Evolutionary conservation across 306 rosid species (phyloP), one percentile per base, ranked within the genome.

Genomic region (Gillenia trifoliata): DNA sequence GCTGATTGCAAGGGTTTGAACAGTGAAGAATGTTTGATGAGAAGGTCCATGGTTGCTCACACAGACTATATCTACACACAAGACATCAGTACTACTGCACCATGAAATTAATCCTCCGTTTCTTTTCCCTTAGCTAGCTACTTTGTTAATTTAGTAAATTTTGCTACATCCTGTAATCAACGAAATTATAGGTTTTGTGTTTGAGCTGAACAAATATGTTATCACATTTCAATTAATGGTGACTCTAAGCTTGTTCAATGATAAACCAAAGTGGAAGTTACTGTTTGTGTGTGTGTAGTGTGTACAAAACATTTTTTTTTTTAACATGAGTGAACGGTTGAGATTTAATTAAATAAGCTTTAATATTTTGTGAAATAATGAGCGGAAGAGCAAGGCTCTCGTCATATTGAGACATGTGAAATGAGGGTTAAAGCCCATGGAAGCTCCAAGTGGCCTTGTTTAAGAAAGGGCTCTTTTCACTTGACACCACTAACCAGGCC

Each of bases 41-140:
- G 79, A 79, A 72, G 83, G 79, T 68, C 89, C 55, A 54, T 81
- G 86, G 71, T 67, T 77, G 86, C 89, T 77, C 86, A 86, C 36
- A 79, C 84, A n/a, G 93, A 89, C 71, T 86, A 89, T 62, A 85
- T 89, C 66, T 86, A 86, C 78, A 86, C 93, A 45, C 89, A 86
- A 75, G 86, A 76, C 63, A 56, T 75, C 69, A 72, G 49, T 45
- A 19, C 67, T 19, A 40, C 56, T 45, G 83, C 73, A 11, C 88
- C 85, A 64, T 85, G 77, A 85, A 66, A 23, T 11, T 4, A 25
- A n/a, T n/a, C n/a, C n/a, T 47, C 1, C 7, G 40, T n/a, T 16
- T 47, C 41, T 19, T 54, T 9, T 64, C 33, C 13, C 47, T n/a
- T n/a, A n/a, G n/a, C n/a, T 40, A 16, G 33, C 8, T 29, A n/a